A percentile compares a stretch with the other conserved stretches of the same genome.
Evolutionary conservation across 1,284 basidiomycete genomes (phyloP).

Genomic region (Earliella scabrosa): DNA sequence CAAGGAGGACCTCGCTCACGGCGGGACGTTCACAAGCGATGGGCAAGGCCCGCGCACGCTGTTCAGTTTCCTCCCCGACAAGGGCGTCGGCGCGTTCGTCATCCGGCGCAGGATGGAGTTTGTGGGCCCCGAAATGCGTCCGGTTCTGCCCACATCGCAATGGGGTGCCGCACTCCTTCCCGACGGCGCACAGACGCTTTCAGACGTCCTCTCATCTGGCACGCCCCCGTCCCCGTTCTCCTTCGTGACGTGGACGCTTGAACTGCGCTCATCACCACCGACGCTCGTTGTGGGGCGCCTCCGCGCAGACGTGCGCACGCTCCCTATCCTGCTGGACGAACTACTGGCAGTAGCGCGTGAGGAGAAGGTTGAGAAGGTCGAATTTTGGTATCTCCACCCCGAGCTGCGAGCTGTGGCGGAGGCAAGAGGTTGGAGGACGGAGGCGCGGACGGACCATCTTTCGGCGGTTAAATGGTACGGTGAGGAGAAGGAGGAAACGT

Average conservation of each 20-base stretch:
- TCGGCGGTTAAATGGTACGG: slow-evolving; percentile 61
- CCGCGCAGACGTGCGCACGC: slow-evolving; percentile 39
- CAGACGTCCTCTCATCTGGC: slow-evolving; percentile 2
- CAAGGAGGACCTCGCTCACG: slow-evolving; percentile 20
- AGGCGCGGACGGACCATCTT: slow-evolving; percentile 50
- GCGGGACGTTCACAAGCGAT: slow-evolving; percentile 19
- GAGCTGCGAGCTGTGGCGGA: slow-evolving; percentile 40
- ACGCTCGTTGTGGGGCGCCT: slow-evolving; percentile 58
- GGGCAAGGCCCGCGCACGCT: slow-evolving; percentile 12
- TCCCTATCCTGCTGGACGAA: slow-evolving; percentile 44
- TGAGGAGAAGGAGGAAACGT: slow-evolving; percentile 36
- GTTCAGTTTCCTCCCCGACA: slow-evolving; percentile 50
- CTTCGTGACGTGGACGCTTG: slow-evolving; percentile 61
- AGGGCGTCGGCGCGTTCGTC: slow-evolving; percentile 51
- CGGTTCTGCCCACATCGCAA: slow-evolving; percentile 22
- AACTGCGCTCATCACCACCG: slow-evolving; percentile 37
- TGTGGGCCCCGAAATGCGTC: slow-evolving; percentile 7
- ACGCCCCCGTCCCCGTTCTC: background rate
- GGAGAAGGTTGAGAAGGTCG: slow-evolving; percentile 47
- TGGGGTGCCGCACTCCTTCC: slow-evolving; percentile 47
- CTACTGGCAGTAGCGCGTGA: slow-evolving; percentile 44
- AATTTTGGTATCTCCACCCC: slow-evolving; percentile 57
- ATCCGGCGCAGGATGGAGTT: slow-evolving; percentile 29
- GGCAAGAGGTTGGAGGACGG: slow-evolving; percentile 43
- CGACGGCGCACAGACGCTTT: background rate